These are phyloP conservation scores for Datura wrightii DNA, from an alignment of 257 asterid species.

Conservation along the genomic window DNA sequence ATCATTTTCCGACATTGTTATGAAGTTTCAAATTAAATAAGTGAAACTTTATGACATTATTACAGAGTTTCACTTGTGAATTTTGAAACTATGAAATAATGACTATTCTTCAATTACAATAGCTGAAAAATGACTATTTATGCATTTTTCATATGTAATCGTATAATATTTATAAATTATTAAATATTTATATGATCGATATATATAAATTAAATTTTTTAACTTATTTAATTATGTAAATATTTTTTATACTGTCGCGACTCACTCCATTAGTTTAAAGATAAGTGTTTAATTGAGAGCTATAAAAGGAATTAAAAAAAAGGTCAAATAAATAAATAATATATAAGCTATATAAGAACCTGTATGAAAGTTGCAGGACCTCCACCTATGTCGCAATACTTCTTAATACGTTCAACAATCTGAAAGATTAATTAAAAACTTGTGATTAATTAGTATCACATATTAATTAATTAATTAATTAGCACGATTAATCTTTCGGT, in stretches of 20 bases:
- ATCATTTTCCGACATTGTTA: background rate
- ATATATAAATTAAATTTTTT: background rate
- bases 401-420: slow-evolving; percentile 79
- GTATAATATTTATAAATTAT: background rate
- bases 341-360: slow-evolving; percentile 45
- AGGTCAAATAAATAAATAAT: background rate
- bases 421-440: slow-evolving; percentile 33
- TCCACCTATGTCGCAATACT: slow-evolving; percentile 78
- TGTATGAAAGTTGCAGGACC: slow-evolving; percentile 92
- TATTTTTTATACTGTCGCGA: background rate
- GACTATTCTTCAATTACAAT: background rate
- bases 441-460: background rate
- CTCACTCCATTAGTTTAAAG: background rate
- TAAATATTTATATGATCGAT: background rate
- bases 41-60: background rate
- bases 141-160: background rate
- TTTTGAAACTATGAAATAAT: background rate
- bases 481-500: background rate
- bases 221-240: background rate
- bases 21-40: background rate
- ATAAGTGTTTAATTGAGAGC: background rate
- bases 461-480: background rate
- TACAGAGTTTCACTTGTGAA: background rate
- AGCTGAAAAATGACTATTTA: background rate
- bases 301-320: background rate